Conservation (phyloP, 805 yeast species). For the Zygotorulaspora danielsina region DNA sequence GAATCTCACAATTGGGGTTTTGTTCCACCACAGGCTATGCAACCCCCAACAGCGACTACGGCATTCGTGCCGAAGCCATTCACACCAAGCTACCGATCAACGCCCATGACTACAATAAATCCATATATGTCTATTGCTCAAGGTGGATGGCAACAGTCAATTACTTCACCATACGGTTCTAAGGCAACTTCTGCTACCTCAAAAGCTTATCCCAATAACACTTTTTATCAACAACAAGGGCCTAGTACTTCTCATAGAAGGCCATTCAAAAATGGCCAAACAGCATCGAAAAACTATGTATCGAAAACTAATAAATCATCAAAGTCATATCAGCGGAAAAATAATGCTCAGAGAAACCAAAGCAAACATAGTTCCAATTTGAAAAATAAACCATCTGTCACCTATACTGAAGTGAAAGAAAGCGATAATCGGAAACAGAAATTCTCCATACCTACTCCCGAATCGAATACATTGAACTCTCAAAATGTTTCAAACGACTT, state of each 20-base stretch:
- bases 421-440: slow-evolving; percentile 4
- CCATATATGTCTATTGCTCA: slow-evolving; percentile 18
- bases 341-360: slow-evolving; percentile 12
- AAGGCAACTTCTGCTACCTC: slow-evolving; percentile 15
- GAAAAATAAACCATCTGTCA: slow-evolving; percentile 4
- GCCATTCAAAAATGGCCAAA: slow-evolving; percentile 11
- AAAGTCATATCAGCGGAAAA: slow-evolving; percentile 17
- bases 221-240: slow-evolving; percentile 17
- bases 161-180: slow-evolving; percentile 14
- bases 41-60: slow-evolving; percentile 17
- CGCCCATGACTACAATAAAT: slow-evolving; percentile 19
- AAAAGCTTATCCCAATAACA: slow-evolving; percentile 14
- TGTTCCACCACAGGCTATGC: slow-evolving; percentile 23
- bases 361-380: slow-evolving; percentile 1
- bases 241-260: slow-evolving; percentile 16
- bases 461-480: slow-evolving; percentile 13
- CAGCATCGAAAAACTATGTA: slow-evolving; percentile 12
- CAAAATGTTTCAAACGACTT: slow-evolving; percentile 2
- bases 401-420: slow-evolving; percentile 5
- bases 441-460: slow-evolving; percentile 20
- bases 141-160: slow-evolving; percentile 14
- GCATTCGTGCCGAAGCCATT: slow-evolving; percentile 18
- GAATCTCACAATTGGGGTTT: slow-evolving; percentile 19
- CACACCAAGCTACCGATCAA: slow-evolving; percentile 20
- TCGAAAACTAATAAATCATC: slow-evolving; percentile 17